Evolutionary conservation across 495 filamentous ascomycete genomes (phyloP), one percentile per base, ranked within the genome.

Genomic region (Schizothecium vesticola): DNA sequence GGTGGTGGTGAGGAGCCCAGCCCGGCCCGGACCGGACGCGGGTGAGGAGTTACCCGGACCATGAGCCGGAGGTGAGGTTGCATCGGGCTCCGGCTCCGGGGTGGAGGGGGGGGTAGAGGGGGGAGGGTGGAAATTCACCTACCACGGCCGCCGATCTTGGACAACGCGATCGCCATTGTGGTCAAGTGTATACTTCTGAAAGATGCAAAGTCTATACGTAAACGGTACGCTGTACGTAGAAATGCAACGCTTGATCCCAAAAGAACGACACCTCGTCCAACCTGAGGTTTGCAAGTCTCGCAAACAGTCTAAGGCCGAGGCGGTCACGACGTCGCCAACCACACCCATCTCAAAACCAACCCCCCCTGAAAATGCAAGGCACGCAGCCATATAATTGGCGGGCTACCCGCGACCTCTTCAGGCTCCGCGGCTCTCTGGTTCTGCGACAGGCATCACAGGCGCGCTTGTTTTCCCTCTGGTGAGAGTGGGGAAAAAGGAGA

Each of bases 121-220:
- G 43, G 43, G 24, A 23, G 22, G 6, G 26, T 19, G 58, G 58
- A 6, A 29, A 11, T 31, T 7, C 16, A 77, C 83, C 70, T 76
- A 89, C 87, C 85, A 67, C 80, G 78, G 68, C 81, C 81, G 79
- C 90, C 89, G 69, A 92, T 82, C 67, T 85, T 83, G 62, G 84
- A 83, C 85, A 90, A 81, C 71, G 88, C 83, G 72, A 89, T 85
- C 62, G 74, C 72, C 73, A 73, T 75, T 24, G 33, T 51, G 12
- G 7, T n/a, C 19, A n/a, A n/a, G 43, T 51, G 12, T 51, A 51
- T 51, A 51, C 43, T 51, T n/a, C 0, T n/a, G 43, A n/a, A 51
- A 51, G 43, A 51, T 51, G 43, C 33, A 51, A 51, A 51, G 43
- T n/a, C 43, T 51, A 51, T 12, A 51, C 43, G 43, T 43, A 51